Evolutionary conservation across 2,329 filamentous ascomycete genomes (phyloP), one percentile per base, ranked within the genome.

Genomic region (Cytospora piceicola): DNA sequence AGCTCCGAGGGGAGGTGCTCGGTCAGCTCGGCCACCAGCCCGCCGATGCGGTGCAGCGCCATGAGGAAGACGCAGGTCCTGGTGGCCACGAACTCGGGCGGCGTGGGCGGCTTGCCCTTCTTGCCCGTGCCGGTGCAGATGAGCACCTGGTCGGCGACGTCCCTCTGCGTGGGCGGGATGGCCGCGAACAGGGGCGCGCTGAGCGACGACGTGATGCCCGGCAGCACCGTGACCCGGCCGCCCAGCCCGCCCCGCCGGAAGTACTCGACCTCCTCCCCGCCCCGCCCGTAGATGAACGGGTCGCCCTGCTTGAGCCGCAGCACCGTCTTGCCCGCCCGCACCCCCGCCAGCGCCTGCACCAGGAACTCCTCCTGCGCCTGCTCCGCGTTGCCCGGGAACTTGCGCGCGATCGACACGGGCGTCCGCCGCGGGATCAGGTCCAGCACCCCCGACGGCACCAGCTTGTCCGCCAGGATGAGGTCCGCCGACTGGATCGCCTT

Each of bases 381-480:
- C 72, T 99, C 95, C 51, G 95, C 95, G 77, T 99, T 98, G 27
- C 95, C 95, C 0, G 95, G 95, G 78, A 99, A 99, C 76, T 99
- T 99, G 73, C 94, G 90, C 5, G 95, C 94, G 72, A 99, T 99
- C 72, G 92, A 88, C 15, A 98, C 90, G 12, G 90, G 89, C 11
- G 94, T 96, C 62, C 94, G 88, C 42, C 95, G 92, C 1, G 95
- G 95, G 64, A 98, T 91, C 20, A 99, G 86, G 69, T 94, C 92
- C 12, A 99, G 83, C 3, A 99, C 92, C 9, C 90, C 88, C 0
- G 92, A 84, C 0, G 95, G 92, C 4, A 95, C 91, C 57, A 95
- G 89, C 78, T 95, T 95, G 79, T 95, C 92, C 52, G 91, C 92
- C 6, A 95, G 86, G 67, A 95, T 85, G n/a, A 95, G 78, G 74